Evolutionary conservation across 1,139 yeast species (phyloP).

Genomic region (Kurtzmaniella quercitrusa): DNA sequence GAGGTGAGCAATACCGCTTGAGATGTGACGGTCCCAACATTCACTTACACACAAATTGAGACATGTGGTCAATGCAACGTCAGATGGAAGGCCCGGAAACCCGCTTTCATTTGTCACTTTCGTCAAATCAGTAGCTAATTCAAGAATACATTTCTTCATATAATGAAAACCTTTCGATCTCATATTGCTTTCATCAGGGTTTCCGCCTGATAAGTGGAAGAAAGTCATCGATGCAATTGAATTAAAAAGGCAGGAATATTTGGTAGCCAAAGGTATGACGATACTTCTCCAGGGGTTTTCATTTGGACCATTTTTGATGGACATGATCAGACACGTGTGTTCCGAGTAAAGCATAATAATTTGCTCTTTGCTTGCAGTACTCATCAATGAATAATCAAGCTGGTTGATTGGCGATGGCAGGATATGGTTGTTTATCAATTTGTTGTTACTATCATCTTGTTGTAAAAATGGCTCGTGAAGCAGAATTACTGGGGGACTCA

Average conservation of each 20-base stretch:
- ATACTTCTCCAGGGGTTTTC: constrained; percentile 69
- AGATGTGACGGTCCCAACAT: constrained; percentile 64
- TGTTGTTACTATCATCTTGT: neutral
- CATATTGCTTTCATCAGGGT: constrained; percentile 35
- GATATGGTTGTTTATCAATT: constrained; percentile 6
- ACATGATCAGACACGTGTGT: constrained; percentile 59
- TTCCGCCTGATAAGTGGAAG: constrained; percentile 53
- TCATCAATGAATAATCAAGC: constrained; percentile 12
- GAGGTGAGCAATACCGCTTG: constrained; percentile 64
- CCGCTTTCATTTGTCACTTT: constrained; percentile 15
- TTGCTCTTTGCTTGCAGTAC: constrained; percentile 32
- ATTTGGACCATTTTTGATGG: constrained; percentile 57
- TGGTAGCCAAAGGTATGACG: constrained; percentile 51
- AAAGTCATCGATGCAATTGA: constrained; percentile 65
- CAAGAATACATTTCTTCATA: constrained; percentile 58
- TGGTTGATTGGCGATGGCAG: neutral
- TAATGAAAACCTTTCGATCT: constrained; percentile 50
- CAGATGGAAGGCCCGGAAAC: constrained; percentile 47
- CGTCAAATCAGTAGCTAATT: constrained; percentile 55
- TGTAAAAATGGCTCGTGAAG: neutral
- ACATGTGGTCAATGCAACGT: constrained; percentile 63
- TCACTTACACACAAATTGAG: constrained; percentile 61
- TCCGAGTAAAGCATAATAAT: constrained; percentile 31
- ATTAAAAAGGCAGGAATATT: constrained; percentile 54
- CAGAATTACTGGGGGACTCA: constrained; percentile 1